Percentiles rank a stretch among this genome's conserved stretches.
phyloP scores from a whole-genome alignment of 805 yeast genomes.

The Suhomyces faveliae region DNA sequence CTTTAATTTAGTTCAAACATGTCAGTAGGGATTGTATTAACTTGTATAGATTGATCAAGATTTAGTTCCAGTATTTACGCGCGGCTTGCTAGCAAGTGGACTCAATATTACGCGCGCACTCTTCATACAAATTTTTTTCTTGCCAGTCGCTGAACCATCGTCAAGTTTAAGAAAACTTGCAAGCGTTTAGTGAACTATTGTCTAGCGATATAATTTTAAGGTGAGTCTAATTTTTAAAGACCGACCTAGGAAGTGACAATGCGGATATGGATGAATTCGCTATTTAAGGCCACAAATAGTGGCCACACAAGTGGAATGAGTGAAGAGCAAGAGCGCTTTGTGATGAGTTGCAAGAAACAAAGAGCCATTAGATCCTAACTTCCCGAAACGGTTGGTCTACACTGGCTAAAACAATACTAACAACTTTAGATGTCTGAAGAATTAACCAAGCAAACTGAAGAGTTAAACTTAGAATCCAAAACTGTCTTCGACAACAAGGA shows the following conservation, averaged over 20 bases:
- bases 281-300: background rate
- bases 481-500: constrained; percentile 61
- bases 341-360: background rate
- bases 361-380: background rate
- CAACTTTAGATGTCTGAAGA: constrained; percentile 41
- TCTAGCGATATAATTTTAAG: constrained; percentile 1
- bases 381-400: background rate
- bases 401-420: constrained; percentile 7
- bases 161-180: constrained; percentile 9
- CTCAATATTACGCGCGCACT: constrained; percentile 19
- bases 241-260: background rate
- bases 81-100: constrained; percentile 3
- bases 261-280: background rate
- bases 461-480: constrained; percentile 39
- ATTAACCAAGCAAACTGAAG: constrained; percentile 44
- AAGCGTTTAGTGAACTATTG: background rate
- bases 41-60: too few relatives aligned
- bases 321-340: background rate
- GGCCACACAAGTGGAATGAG: background rate
- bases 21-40: background rate
- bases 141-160: constrained; percentile 11
- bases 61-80: constrained; percentile 17
- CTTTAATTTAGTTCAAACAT: background rate
- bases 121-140: constrained; percentile 20
- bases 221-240: background rate